Percentiles rank a stretch among this genome's conserved stretches.
Conservation (phyloP, 306 rosid species). For the Calophaca sinica region DNA sequence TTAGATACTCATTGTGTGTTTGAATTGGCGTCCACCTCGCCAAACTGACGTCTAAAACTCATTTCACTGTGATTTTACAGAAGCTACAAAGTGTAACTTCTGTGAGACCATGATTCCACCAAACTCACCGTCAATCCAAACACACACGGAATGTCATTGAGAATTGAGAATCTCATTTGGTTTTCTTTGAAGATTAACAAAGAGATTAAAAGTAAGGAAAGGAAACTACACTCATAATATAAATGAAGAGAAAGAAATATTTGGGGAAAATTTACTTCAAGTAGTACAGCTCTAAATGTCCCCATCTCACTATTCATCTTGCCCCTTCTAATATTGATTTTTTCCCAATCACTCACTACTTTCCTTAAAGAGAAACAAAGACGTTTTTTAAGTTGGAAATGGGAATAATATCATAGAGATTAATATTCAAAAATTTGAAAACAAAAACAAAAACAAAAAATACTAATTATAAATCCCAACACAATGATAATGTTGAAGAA, state of each 20-base stretch:
- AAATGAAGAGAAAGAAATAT: conserved; percentile 54
- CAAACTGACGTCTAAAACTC: no score
- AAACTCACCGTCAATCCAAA: no score
- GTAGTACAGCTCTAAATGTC: conserved; percentile 59
- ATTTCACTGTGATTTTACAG: no score
- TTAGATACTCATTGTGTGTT: conserved; percentile 36
- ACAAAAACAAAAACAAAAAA: conserved; percentile 21
- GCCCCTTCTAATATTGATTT: conserved; percentile 49
- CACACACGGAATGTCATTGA: no score
- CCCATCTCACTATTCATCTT: conserved; percentile 59
- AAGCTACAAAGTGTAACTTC: no score
- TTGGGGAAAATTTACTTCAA: conserved; percentile 50
- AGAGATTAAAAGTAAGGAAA: conserved; percentile 47
- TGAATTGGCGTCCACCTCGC: no score
- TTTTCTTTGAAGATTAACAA: conserved; percentile 44
- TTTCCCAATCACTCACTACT: conserved; percentile 48
- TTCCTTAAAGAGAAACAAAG: conserved; percentile 58
- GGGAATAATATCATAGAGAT: conserved; percentile 63
- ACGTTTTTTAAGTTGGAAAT: conserved; percentile 57
- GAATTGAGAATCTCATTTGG: conserved; percentile 44
- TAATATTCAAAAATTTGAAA: conserved; percentile 48
- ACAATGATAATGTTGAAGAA: conserved; percentile 84
- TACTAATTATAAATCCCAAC: conserved; percentile 60
- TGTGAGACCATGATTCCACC: no score
- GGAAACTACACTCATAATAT: conserved; percentile 48